Conservation (phyloP, 2,329 filamentous ascomycete genomes). For the Aotearoamyces nothofagi region DNA sequence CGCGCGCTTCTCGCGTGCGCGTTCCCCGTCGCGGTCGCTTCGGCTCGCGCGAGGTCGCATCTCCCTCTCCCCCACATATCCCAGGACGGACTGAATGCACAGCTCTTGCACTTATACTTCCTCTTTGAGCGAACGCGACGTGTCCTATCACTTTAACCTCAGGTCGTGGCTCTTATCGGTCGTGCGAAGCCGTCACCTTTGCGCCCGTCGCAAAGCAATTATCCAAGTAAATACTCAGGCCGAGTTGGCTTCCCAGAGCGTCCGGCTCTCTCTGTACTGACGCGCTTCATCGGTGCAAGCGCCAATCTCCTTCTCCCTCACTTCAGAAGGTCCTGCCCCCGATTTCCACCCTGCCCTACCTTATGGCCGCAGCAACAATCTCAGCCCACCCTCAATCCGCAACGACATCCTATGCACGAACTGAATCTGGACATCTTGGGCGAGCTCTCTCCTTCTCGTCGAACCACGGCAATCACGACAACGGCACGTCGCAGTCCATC, state of each 20-base stretch:
- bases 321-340: neutral
- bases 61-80: conserved; percentile 1
- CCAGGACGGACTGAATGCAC: too few relatives aligned
- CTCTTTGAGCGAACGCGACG: conserved; percentile 5
- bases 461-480: conserved; percentile 1
- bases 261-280: too few relatives aligned
- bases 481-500: conserved; percentile 1
- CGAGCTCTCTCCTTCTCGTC: conserved; percentile 1
- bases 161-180: neutral
- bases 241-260: conserved; percentile 1
- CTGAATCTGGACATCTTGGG: conserved; percentile 1
- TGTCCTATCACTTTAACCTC: conserved; percentile 2
- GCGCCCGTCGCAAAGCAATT: neutral
- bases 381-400: neutral
- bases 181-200: neutral
- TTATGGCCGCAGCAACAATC: conserved; percentile 4
- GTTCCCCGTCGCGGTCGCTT: too few relatives aligned
- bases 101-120: conserved; percentile 7
- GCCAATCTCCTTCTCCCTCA: conserved; percentile 1
- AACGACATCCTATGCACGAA: conserved; percentile 1
- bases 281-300: conserved; percentile 2
- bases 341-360: neutral
- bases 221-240: neutral
- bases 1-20: too few relatives aligned
- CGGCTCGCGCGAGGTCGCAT: too few relatives aligned